Percentiles rank a stretch among this genome's conserved stretches.
Evolutionary conservation across 108 stramenopile species (phyloP).

Genomic region (Nitzschia sp.): DNA sequence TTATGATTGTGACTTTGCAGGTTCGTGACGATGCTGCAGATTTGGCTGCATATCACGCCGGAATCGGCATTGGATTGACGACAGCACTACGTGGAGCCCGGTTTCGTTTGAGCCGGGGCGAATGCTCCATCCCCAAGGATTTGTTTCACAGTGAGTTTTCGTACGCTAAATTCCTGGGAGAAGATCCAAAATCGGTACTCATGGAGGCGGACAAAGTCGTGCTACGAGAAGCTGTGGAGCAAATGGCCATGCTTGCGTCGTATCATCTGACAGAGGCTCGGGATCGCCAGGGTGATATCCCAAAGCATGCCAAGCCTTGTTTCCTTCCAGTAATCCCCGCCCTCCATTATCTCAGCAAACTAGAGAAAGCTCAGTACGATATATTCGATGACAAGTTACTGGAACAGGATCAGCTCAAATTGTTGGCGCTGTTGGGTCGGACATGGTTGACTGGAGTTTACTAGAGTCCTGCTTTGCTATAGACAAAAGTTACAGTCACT

Average conservation of each 20-base stretch:
- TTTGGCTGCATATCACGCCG: conserved; percentile 64
- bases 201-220: conserved; percentile 15
- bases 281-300: conserved; percentile 56
- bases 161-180: conserved; percentile 23
- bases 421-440: conserved; percentile 51
- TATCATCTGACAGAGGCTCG: conserved; percentile 59
- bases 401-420: conserved; percentile 36
- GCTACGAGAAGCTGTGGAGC: conserved; percentile 44
- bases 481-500: too few species aligned
- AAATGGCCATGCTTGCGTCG: conserved; percentile 59
- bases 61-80: conserved; percentile 70
- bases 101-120: conserved; percentile 57
- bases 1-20: conserved; percentile 5
- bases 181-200: conserved; percentile 10
- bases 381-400: conserved; percentile 54
- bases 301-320: conserved; percentile 46
- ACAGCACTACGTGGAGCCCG: conserved; percentile 65
- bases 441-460: conserved; percentile 74
- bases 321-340: conserved; percentile 74
- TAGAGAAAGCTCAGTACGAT: conserved; percentile 64
- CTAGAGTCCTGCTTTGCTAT: conserved; percentile 8
- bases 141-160: conserved; percentile 38
- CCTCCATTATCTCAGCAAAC: conserved; percentile 55
- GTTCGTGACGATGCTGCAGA: conserved; percentile 72
- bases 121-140: conserved; percentile 64